A percentile compares a stretch with the other conserved stretches of the same genome.
These are phyloP conservation scores for Cyberlindnera sargentensis DNA, from an alignment of 805 yeast genomes.

Conservation along the genomic window DNA sequence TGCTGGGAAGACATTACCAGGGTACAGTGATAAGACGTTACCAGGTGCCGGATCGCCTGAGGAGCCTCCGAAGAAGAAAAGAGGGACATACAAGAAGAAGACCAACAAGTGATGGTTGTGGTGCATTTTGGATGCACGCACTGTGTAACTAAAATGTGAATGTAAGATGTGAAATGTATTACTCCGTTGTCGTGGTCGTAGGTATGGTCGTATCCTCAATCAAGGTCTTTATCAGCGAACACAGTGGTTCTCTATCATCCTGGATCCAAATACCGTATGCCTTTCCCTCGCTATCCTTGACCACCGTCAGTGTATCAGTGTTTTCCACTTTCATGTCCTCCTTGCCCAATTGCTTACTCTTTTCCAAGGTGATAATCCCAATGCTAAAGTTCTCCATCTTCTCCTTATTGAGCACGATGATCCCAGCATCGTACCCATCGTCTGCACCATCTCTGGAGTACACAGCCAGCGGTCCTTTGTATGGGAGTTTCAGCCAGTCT, in stretches of 20 bases:
- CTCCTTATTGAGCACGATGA: conserved; percentile 60
- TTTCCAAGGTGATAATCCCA: conserved; percentile 55
- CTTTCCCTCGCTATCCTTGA: conserved; percentile 60
- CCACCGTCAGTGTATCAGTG: conserved; percentile 62
- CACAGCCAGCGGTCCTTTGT: conserved; percentile 62
- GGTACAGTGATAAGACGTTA: conserved; percentile 18
- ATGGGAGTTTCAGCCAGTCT: conserved; percentile 68
- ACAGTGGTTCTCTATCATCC: conserved; percentile 58
- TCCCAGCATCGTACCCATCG: conserved; percentile 50
- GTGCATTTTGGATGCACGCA: background rate
- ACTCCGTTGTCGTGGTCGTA: background rate
- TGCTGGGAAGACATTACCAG: conserved; percentile 23
- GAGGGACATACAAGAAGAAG: conserved; percentile 25
- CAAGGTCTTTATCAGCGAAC: conserved; percentile 33
- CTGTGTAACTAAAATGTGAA: too few relatives aligned
- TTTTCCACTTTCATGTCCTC: conserved; percentile 58
- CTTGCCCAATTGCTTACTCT: conserved; percentile 30
- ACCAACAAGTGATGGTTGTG: conserved; percentile 4
- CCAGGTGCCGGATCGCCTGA: conserved; percentile 15
- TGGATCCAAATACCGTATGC: conserved; percentile 78
- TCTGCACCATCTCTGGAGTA: conserved; percentile 44
- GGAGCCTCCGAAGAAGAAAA: conserved; percentile 21
- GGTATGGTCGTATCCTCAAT: conserved; percentile 5
- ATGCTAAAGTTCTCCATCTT: conserved; percentile 66
- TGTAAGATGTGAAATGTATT: background rate